phyloP scores from a whole-genome alignment of 768 basidiomycete genomes.

The Boletus huronensis region DNA sequence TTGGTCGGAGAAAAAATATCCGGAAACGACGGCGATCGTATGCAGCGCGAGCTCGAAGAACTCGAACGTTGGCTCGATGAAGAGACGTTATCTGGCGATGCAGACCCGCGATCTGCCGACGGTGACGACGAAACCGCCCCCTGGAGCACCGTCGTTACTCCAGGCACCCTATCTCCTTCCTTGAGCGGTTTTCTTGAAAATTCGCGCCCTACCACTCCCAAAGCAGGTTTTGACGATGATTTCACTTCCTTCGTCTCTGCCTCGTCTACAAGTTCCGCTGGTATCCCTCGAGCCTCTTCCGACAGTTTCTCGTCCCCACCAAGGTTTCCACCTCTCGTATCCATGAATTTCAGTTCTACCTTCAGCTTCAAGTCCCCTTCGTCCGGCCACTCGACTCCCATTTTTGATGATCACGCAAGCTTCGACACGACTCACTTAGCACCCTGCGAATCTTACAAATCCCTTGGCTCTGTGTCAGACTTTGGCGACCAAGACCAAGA shows the following conservation, averaged over 20 bases:
- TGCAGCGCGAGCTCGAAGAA: constrained; percentile 53
- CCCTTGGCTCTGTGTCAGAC: constrained; percentile 59
- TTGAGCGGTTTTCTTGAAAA: constrained; percentile 17
- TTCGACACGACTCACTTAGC: constrained; percentile 18
- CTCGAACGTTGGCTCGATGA: constrained; percentile 63
- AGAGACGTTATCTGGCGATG: constrained; percentile 19
- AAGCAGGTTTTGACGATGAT: constrained; percentile 69
- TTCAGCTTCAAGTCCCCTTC: constrained; percentile 24
- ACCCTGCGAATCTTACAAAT: constrained; percentile 40
- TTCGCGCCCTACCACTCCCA: constrained; percentile 34
- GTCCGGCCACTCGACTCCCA: constrained; percentile 28
- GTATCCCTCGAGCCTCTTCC: background rate
- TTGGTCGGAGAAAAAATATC: constrained; percentile 21
- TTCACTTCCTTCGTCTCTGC: constrained; percentile 75
- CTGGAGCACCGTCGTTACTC: constrained; percentile 38
- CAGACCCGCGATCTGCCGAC: constrained; percentile 15
- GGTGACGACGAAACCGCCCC: constrained; percentile 30
- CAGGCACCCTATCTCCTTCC: constrained; percentile 28
- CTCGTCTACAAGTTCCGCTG: constrained; percentile 24
- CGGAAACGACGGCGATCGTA: constrained; percentile 31
- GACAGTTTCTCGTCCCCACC: background rate
- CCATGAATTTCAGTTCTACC: constrained; percentile 26
- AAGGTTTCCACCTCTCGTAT: constrained; percentile 5
- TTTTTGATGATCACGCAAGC: constrained; percentile 15
- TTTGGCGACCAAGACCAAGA: constrained; percentile 46